Conservation (phyloP, 139 green algal species). For the Pycnococcus provasolii region DNA sequence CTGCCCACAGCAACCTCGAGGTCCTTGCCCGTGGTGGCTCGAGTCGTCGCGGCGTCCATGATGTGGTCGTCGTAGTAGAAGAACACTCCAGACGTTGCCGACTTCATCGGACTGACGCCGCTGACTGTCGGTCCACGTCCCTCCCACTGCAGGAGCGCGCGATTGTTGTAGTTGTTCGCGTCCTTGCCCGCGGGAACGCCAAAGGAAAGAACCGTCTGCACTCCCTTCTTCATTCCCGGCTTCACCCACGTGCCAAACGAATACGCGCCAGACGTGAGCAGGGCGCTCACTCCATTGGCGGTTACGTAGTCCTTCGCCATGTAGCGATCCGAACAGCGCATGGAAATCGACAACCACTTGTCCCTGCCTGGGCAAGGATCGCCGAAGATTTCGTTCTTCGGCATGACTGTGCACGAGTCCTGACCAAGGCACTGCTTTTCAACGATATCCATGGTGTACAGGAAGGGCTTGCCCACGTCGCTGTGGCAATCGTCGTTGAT, state of each 20-base stretch:
- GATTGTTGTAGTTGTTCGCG: constrained; percentile 9
- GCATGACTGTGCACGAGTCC: constrained; percentile 11
- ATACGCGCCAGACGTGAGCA: constrained; percentile 9
- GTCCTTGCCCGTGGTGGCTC: constrained; percentile 1
- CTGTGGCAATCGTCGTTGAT: constrained; percentile 10
- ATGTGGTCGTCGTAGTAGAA: constrained; percentile 38
- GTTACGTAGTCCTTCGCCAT: constrained; percentile 25
- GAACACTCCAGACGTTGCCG: constrained; percentile 21
- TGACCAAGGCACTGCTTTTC: constrained; percentile 20
- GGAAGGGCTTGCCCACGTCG: constrained; percentile 6
- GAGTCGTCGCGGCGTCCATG: constrained; percentile 25
- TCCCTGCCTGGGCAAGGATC: constrained; percentile 14
- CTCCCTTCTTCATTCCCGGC: constrained; percentile 15
- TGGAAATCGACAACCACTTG: constrained; percentile 27
- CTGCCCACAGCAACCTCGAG: constrained; percentile 13
- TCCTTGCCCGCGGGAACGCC: constrained; percentile 11
- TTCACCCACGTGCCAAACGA: constrained; percentile 26
- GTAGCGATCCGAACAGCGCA: constrained; percentile 25
- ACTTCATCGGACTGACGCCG: background rate
- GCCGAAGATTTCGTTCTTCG: constrained; percentile 18
- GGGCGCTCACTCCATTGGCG: background rate
- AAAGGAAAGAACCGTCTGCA: constrained; percentile 29
- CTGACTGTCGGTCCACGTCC: constrained; percentile 5
- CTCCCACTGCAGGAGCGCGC: constrained; percentile 27
- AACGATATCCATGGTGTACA: constrained; percentile 12